Base-by-base conservation (phyloP, 139 green algal genomes). In the Chlorella sp. region DNA sequence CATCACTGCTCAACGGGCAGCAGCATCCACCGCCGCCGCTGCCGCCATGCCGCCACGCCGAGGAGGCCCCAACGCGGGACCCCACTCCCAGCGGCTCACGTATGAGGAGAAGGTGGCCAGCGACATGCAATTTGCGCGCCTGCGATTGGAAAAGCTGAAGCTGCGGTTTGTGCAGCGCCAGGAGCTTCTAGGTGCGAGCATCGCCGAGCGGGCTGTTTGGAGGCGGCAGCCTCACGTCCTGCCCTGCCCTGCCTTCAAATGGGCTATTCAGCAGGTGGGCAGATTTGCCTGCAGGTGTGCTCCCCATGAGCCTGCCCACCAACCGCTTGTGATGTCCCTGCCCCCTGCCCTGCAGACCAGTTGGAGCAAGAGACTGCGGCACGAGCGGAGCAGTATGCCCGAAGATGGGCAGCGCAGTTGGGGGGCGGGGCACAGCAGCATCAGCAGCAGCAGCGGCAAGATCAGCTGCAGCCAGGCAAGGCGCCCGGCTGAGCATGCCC, bases 41-140 rank as follows among this genome's bases (percentile, higher is more conserved):
- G 40, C 40, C 78, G 26, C 77, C 7, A 42, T 28, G 79, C 30
- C 28, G 42, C 79, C 12, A 30, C 64, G 64, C 7, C 21, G 64
- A 26, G 64, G 64, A 26, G 64, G 22, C 22, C 21, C 11, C 48
- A 2, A n/a, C 42, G 26, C 32, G 28, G 34, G 32, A 32, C 30
- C 9, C 32, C 82, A 5, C 57, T 19, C 30, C 12, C 12, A 48
- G 14, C 66, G 83, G 21, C 61, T 34, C 5, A 87, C 83, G 19
- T 87, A 78, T 79, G 83, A 87, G 36, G 61, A 87, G 36, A 77
- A 78, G 36, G 79, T 88, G 26, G 68, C 66, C 28, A 34, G 14
- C 3, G 84, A 88, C 64, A 32, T 81, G 28, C 14, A 81, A 30
- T 81, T 69, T n/a, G 21, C 39, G 11, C 68, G 40, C 5, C 66